Evolutionary conservation across 768 basidiomycete genomes (phyloP).

Genomic region (Xerocomus potaroensis): DNA sequence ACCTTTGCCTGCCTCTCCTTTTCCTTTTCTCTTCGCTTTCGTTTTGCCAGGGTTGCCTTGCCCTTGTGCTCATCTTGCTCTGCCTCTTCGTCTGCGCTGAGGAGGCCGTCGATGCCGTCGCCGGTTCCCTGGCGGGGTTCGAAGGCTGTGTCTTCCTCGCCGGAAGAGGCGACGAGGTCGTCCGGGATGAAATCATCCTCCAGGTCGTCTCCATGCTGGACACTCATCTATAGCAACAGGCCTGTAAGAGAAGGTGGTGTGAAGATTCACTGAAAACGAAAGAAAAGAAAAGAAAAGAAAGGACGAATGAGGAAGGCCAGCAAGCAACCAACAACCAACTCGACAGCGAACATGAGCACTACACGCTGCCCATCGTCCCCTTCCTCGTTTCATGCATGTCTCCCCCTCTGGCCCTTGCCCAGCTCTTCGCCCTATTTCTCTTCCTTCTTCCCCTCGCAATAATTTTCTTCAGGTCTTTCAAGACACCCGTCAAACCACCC

Average conservation of each 20-base stretch:
- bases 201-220: conserved; percentile 67
- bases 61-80: conserved; percentile 31
- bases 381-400: conserved; percentile 8
- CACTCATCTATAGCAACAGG: conserved; percentile 19
- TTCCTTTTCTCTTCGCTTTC: conserved; percentile 70
- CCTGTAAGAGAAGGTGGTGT: conserved; percentile 6
- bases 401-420: conserved; percentile 15
- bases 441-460: conserved; percentile 5
- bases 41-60: conserved; percentile 42
- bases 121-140: conserved; percentile 25
- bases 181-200: conserved; percentile 79
- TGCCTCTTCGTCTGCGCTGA: conserved; percentile 44
- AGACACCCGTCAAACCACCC: not conserved
- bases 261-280: too few relatives aligned
- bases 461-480: conserved; percentile 3
- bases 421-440: conserved; percentile 1
- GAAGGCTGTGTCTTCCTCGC: conserved; percentile 42
- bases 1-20: conserved; percentile 74
- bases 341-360: conserved; percentile 26
- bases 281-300: not conserved
- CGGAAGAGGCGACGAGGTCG: conserved; percentile 60
- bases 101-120: conserved; percentile 37
- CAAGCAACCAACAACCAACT: not conserved
- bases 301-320: conserved; percentile 13
- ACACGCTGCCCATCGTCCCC: conserved; percentile 17